Evolutionary conservation across 306 rosid species (phyloP).

Genomic region (Cucurbita pepo): DNA sequence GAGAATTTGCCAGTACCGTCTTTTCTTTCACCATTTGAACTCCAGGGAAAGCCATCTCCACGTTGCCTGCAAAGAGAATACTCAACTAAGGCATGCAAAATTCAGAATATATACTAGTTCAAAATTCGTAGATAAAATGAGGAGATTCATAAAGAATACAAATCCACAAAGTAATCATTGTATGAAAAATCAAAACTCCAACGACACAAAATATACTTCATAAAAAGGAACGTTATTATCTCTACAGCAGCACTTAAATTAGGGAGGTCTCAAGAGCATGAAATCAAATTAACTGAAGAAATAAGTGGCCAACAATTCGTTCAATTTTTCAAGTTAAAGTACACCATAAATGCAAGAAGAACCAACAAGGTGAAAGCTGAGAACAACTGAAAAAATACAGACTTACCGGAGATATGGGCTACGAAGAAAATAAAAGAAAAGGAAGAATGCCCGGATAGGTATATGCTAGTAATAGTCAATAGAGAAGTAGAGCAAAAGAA

Average conservation of each 20-base stretch:
- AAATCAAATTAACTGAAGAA: background rate
- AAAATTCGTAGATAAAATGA: background rate
- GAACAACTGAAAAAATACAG: background rate
- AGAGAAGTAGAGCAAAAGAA: background rate
- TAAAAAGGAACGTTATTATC: background rate
- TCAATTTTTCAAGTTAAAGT: background rate
- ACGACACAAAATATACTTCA: background rate
- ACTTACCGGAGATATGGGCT: background rate
- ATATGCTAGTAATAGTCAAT: background rate
- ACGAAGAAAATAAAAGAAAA: background rate
- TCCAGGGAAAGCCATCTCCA: conserved; percentile 14
- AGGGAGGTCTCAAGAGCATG: background rate
- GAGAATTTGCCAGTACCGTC: conserved; percentile 19
- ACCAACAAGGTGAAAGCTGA: background rate
- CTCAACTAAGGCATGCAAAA: background rate
- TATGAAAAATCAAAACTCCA: background rate
- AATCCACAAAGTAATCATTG: background rate
- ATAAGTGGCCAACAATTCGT: background rate
- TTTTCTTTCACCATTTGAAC: conserved; percentile 5
- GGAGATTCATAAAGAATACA: background rate
- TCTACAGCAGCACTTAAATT: background rate
- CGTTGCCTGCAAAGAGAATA: conserved; percentile 27
- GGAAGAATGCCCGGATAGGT: background rate
- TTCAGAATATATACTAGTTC: conserved; percentile 1
- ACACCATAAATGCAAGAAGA: background rate